Conservation (phyloP, 495 filamentous ascomycete genomes). For the Glutinoglossum americanum region DNA sequence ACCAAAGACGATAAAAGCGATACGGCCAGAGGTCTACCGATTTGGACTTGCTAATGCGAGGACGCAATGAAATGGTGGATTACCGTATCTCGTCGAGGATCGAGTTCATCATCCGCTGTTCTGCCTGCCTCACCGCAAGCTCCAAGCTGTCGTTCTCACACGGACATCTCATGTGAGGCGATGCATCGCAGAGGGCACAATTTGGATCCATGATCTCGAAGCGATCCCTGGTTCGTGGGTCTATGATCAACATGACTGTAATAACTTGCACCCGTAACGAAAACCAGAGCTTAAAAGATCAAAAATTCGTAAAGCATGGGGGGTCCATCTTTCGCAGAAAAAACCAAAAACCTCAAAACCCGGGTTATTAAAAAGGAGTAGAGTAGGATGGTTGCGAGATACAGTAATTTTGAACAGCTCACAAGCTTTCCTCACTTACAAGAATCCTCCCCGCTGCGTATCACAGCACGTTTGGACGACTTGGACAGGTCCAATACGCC, state of each 20-base stretch:
- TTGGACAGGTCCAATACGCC: background rate
- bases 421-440: background rate
- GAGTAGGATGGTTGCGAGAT: background rate
- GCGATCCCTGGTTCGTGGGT: background rate
- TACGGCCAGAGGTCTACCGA: background rate
- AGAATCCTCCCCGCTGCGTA: background rate
- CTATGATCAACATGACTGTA: constrained; percentile 1
- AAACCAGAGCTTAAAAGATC: background rate
- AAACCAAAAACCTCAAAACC: background rate
- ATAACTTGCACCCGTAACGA: background rate
- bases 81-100: constrained; percentile 44
- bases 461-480: background rate
- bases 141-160: constrained; percentile 48
- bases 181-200: constrained; percentile 48
- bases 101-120: constrained; percentile 37
- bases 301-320: background rate
- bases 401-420: background rate
- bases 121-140: constrained; percentile 42
- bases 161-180: constrained; percentile 38
- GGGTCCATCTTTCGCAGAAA: background rate
- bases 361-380: background rate
- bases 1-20: background rate
- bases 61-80: constrained; percentile 6
- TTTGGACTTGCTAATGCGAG: background rate
- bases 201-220: constrained; percentile 33